Evolutionary conservation across 2,329 filamentous ascomycete genomes (phyloP), one percentile per base, ranked within the genome.

Genomic region (Cercospora zeina): DNA sequence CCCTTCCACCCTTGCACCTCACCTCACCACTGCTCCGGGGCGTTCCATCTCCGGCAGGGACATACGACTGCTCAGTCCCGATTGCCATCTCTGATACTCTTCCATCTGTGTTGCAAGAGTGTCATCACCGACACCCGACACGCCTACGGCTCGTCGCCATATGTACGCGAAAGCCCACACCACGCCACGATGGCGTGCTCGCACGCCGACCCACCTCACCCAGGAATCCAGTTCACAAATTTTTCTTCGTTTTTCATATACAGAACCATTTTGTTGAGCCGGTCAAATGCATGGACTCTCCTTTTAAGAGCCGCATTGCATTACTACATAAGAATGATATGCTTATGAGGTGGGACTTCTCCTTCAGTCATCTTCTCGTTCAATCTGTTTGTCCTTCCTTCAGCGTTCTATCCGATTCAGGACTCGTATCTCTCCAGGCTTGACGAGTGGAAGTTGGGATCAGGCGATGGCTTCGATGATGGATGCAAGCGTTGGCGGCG

Each of bases 181-280:
- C 42, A 49, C 42, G 21, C 42, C 42, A 24, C 49, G 30, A 53
- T 53, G 49, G 49, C 49, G 49, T 53, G 49, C 49, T 53, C 49
- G 7, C 31, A 9, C 3, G 16, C 27, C 27, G 49, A 53, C 49
- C 49, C 49, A 53, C 49, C 27, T 21, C 27, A 11, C n/a, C n/a
- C 27, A 19, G 49, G 42, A 49, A 49, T 24, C 42, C 42, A 49
- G 27, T 49, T 34, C 27, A 53, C 49, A 34, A 53, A 34, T 53
- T 53, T 53, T 27, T n/a, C 16, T 24, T 49, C 42, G 42, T 21
- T 27, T 49, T 19, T 24, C 21, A 27, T 24, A 49, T 27, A 45
- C 39, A 14, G 39, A 27, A 51, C 3, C 0, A 51, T n/a, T 51
- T 31, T 45, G 13, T 30, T 30, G 47, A 16, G 47, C 24, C 47